Base-by-base conservation (phyloP, 2,329 filamentous ascomycete species). In the Monosporascus sp. region DNA sequence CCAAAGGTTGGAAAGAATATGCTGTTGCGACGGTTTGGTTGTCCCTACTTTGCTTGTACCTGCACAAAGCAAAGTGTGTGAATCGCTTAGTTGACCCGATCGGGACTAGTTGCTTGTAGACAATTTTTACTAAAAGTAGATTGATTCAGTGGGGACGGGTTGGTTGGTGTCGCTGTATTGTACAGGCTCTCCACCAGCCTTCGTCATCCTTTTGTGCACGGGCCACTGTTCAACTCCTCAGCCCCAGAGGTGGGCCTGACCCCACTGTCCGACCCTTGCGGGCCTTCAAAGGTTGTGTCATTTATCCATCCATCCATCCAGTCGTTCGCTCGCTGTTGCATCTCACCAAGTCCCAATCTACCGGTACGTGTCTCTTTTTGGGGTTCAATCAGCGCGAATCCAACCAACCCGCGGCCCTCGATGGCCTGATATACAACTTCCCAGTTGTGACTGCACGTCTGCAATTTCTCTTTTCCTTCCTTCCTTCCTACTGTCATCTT, bases 21-120 rank as follows among this genome's bases (percentile, higher is more conserved):
- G 39, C 18, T 24, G 39, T 43, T 43, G 45, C 31, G 45, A 48
- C 45, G 45, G 35, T 48, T 48, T 48, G 39, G 39, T 14, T 14
- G 4, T 43, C 22, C 1, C 14, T 20, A 11, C n/a, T 14, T 22
- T 11, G 39, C 7, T 11, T 11, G 39, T 20, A 44, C 51, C 58
- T 52, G 53, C 51, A 56, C 55, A 53, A 51, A 48, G 41, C 27
- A 54, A 57, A 60, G 59, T 67, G 65, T 66, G 64, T 57, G 57
- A 61, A 57, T 66, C 65, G 65, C 65, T 67, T 65, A 67, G 64
- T 57, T 64, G 27, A 56, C 64, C 54, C 48, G 52, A 64, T 66
- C n/a, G 0, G 60, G 56, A 48, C 52, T 67, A 66, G 65, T 39
- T 48, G 6, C 9, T 3, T 2, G 38, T 22, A 22, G 53, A 36